Percentiles rank a stretch among this genome's conserved stretches.
phyloP scores from a whole-genome alignment of 2,329 filamentous ascomycete species.

The Phyllosticta ampelicida region DNA sequence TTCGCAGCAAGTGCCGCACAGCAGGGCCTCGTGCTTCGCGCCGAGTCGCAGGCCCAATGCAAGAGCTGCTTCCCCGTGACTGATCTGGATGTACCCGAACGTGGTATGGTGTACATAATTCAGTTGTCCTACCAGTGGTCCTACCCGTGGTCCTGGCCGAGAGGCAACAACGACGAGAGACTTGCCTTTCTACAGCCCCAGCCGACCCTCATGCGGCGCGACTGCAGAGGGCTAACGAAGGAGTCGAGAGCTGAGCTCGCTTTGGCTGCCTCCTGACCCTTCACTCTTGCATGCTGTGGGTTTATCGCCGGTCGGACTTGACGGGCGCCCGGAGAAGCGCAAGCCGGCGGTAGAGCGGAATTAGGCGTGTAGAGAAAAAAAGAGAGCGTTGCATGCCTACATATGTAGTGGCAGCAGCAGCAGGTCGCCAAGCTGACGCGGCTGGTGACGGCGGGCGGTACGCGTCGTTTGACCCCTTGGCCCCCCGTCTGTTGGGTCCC shows the following conservation, averaged over 20 bases:
- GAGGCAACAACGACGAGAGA: no score
- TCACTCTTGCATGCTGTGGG: not conserved
- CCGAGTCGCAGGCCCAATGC: not conserved
- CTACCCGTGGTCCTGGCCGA: no score
- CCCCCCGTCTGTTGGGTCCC: no score
- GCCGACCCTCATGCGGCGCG: no score
- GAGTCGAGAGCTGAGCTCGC: no score
- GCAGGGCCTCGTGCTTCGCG: not conserved
- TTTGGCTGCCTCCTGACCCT: not conserved
- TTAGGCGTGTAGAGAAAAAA: not conserved
- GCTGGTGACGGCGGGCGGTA: not conserved
- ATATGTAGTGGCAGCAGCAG: not conserved
- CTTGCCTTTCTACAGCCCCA: no score
- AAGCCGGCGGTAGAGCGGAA: not conserved
- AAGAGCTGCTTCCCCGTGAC: not conserved
- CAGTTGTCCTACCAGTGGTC: not conserved
- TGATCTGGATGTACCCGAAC: not conserved
- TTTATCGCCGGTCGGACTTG: not conserved
- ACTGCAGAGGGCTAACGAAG: no score
- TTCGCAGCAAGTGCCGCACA: not conserved
- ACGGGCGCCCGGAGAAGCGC: not conserved
- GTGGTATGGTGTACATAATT: no score
- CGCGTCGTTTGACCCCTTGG: not conserved
- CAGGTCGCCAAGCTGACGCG: not conserved
- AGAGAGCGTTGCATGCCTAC: not conserved